phyloP scores from a whole-genome alignment of 169 alveolate genomes.

The Nephromyces sp. region DNA sequence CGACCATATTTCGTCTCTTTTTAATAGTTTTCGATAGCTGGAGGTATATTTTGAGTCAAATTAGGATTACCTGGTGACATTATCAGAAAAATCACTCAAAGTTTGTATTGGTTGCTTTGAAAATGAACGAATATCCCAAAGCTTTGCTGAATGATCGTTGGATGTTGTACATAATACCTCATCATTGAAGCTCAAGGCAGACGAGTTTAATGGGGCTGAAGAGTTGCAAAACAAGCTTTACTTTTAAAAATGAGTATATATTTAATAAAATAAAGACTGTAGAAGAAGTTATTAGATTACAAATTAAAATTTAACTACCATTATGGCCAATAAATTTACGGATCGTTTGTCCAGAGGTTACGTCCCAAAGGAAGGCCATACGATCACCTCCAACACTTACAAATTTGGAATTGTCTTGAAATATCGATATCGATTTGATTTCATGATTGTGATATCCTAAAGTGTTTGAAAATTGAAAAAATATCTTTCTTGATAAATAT shows the following conservation, averaged over 20 bases:
- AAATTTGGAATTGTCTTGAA: constrained; percentile 52
- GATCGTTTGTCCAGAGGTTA: constrained; percentile 47
- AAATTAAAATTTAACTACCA: constrained; percentile 40
- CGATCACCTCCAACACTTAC: constrained; percentile 65
- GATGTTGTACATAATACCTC: constrained; percentile 55
- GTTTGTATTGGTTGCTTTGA: constrained; percentile 39
- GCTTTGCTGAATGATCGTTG: constrained; percentile 46
- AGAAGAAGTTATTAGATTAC: too few relatives aligned
- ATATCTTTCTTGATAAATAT: too few relatives aligned
- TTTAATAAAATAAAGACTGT: too few relatives aligned
- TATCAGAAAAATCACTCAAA: constrained; percentile 47
- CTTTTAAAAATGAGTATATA: too few relatives aligned
- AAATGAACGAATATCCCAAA: constrained; percentile 54
- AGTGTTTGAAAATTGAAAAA: too few relatives aligned
- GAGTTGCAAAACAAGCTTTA: too few relatives aligned
- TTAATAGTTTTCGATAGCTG: background rate
- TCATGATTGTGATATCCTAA: constrained; percentile 65
- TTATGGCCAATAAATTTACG: constrained; percentile 53
- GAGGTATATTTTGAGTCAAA: background rate
- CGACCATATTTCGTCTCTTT: background rate
- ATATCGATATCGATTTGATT: constrained; percentile 46
- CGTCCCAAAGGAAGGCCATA: constrained; percentile 59
- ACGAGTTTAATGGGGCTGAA: too few relatives aligned
- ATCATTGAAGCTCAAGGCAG: constrained; percentile 26
- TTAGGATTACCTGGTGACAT: constrained; percentile 26